A percentile compares a stretch with the other conserved stretches of the same genome.
These are phyloP conservation scores for Noccaea bulbosa DNA, from an alignment of 345 rosid genomes.

Conservation along the genomic window DNA sequence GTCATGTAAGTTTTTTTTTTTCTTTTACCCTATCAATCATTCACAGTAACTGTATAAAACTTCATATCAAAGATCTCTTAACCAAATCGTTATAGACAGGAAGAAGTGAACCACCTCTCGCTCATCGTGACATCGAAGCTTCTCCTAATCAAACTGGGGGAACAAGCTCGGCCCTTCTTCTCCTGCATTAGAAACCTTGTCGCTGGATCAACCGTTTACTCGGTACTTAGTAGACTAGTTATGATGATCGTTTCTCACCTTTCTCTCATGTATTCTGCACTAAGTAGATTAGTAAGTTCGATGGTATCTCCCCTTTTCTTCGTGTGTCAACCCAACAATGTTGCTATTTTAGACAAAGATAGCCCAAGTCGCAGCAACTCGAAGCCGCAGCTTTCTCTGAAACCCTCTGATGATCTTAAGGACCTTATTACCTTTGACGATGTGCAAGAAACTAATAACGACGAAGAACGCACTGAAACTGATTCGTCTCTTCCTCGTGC, in stretches of 20 bases:
- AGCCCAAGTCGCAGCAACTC: conserved; percentile 29
- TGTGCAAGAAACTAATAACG: conserved; percentile 17
- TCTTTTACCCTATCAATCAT: not conserved
- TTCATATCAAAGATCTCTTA: conserved; percentile 37
- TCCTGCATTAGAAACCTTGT: conserved; percentile 64
- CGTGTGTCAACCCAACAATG: conserved; percentile 48
- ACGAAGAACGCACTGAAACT: conserved; percentile 5
- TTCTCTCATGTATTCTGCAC: conserved; percentile 57
- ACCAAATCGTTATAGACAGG: conserved; percentile 68
- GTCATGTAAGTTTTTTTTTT: conserved; percentile 47
- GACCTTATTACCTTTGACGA: conserved; percentile 45
- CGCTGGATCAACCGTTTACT: conserved; percentile 47
- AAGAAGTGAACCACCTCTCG: conserved; percentile 45
- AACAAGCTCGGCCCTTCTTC: conserved; percentile 57
- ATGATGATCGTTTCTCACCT: conserved; percentile 59
- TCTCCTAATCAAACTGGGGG: conserved; percentile 65
- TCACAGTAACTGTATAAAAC: conserved; percentile 1
- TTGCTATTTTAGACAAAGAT: conserved; percentile 44
- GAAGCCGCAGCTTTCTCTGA: conserved; percentile 15
- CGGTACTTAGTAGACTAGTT: conserved; percentile 48
- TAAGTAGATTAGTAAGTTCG: conserved; percentile 50
- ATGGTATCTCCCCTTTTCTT: conserved; percentile 55
- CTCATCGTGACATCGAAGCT: conserved; percentile 69
- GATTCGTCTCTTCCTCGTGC: conserved; percentile 25
- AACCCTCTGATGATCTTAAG: conserved; percentile 32